Conservation (phyloP, 495 filamentous ascomycete species). For the Clavariopsis aquatica region DNA sequence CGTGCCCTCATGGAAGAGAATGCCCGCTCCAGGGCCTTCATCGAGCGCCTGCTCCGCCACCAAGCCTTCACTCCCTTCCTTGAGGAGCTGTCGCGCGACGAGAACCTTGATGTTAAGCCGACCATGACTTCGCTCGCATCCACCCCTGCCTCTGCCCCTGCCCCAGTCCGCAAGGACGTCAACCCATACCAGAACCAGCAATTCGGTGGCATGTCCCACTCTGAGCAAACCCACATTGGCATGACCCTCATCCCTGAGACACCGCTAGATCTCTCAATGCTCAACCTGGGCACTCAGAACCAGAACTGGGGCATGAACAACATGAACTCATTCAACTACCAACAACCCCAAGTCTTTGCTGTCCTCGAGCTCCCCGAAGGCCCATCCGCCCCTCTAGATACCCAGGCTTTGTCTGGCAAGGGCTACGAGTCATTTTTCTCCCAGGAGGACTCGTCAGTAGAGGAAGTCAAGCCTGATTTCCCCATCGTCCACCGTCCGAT, state of each 20-base stretch:
- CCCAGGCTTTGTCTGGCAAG: constrained; percentile 67
- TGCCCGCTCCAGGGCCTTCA: constrained; percentile 71
- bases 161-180: constrained; percentile 31
- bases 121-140: constrained; percentile 11
- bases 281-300: constrained; percentile 51
- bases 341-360: constrained; percentile 76
- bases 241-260: constrained; percentile 77
- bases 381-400: constrained; percentile 59
- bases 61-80: constrained; percentile 81
- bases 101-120: constrained; percentile 36
- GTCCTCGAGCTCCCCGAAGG: constrained; percentile 74
- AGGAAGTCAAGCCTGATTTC: constrained; percentile 35
- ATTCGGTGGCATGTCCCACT: constrained; percentile 57
- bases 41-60: constrained; percentile 80
- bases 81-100: constrained; percentile 58
- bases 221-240: constrained; percentile 53
- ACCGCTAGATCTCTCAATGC: constrained; percentile 64
- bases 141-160: constrained; percentile 37
- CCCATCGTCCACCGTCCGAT: constrained; percentile 37
- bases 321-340: constrained; percentile 55
- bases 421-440: constrained; percentile 49
- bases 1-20: constrained; percentile 76
- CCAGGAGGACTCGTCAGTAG: constrained; percentile 20
- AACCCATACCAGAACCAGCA: constrained; percentile 57
- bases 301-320: constrained; percentile 55